A percentile compares a stretch with the other conserved stretches of the same genome.
Evolutionary conservation across 257 asterid species (phyloP).

Genomic region (Scutellaria barbata): DNA sequence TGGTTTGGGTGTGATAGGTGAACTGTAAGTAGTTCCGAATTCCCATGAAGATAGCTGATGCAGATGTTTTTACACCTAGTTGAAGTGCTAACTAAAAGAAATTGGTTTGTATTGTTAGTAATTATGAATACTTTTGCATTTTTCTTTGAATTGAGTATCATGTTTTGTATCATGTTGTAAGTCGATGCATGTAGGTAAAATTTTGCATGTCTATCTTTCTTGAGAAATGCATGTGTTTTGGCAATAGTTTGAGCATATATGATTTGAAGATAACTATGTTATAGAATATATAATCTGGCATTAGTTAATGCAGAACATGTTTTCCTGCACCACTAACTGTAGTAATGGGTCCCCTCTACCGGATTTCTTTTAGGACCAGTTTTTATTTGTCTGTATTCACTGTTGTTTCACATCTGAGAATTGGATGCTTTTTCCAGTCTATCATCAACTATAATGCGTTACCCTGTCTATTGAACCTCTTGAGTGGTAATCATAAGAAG

Average conservation of each 20-base stretch:
- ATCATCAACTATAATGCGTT: constrained; percentile 63
- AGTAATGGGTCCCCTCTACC: not conserved
- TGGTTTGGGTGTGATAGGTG: too few relatives aligned
- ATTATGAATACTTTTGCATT: not conserved
- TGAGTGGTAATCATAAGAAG: constrained; percentile 66
- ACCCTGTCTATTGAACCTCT: constrained; percentile 59
- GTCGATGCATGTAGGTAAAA: not conserved
- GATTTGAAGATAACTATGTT: too few relatives aligned
- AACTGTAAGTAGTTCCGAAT: too few relatives aligned
- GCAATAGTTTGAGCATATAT: not conserved
- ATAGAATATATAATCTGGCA: too few relatives aligned
- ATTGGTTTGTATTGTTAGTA: too few relatives aligned
- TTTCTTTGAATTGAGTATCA: not conserved
- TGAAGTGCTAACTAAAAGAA: too few relatives aligned
- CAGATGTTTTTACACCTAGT: too few relatives aligned
- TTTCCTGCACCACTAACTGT: not conserved
- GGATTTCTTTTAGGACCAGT: not conserved
- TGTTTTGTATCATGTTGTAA: not conserved
- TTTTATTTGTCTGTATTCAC: not conserved
- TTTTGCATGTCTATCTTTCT: not conserved
- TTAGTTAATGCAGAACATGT: too few relatives aligned
- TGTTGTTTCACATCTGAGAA: constrained; percentile 23
- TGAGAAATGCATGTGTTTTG: not conserved
- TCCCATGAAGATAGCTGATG: too few relatives aligned
- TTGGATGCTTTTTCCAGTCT: constrained; percentile 42